A percentile compares a stretch with the other conserved stretches of the same genome.
These are phyloP conservation scores for Colletotrichum plurivorum DNA, from an alignment of 2,329 filamentous ascomycete species.

Conservation along the genomic window DNA sequence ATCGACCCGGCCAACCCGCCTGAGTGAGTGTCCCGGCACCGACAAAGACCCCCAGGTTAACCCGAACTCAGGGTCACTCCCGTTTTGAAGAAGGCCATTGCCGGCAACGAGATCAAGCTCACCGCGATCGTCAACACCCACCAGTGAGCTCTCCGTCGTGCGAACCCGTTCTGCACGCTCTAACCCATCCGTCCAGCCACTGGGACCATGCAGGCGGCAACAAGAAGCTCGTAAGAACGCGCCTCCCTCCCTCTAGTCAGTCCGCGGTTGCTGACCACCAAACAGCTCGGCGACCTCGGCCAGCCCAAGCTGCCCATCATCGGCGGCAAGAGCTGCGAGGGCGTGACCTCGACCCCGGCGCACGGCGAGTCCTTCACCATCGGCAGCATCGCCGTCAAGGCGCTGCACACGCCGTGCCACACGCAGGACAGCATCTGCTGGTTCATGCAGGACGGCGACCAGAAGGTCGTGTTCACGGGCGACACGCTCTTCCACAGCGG, in stretches of 20 bases:
- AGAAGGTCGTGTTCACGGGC: constrained; percentile 90
- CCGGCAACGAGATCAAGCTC: constrained; percentile 82
- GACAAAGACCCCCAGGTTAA: background rate
- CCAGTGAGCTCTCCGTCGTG: constrained; percentile 75
- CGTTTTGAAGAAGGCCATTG: constrained; percentile 80
- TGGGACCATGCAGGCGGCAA: constrained; percentile 97
- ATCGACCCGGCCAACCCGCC: constrained; percentile 85
- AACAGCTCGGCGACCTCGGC: constrained; percentile 58
- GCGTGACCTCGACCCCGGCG: constrained; percentile 81
- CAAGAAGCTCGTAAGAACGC: constrained; percentile 75
- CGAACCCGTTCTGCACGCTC: background rate
- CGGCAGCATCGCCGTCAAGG: constrained; percentile 85
- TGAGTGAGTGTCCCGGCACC: constrained; percentile 69
- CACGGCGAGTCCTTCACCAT: constrained; percentile 86
- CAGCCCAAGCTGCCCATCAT: constrained; percentile 80
- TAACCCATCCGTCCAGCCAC: constrained; percentile 70
- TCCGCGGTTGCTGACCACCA: background rate
- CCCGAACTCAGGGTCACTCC: constrained; percentile 66
- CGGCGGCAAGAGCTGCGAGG: constrained; percentile 88
- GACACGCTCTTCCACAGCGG: constrained; percentile 97
- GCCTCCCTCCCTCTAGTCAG: background rate
- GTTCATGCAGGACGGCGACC: constrained; percentile 84
- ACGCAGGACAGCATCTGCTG: constrained; percentile 99
- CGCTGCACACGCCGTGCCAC: constrained; percentile 96
- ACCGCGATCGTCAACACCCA: constrained; percentile 96